Percentiles rank a stretch among this genome's conserved stretches.
Conservation (phyloP, 805 yeast species). For the Isabelozyma heimii region DNA sequence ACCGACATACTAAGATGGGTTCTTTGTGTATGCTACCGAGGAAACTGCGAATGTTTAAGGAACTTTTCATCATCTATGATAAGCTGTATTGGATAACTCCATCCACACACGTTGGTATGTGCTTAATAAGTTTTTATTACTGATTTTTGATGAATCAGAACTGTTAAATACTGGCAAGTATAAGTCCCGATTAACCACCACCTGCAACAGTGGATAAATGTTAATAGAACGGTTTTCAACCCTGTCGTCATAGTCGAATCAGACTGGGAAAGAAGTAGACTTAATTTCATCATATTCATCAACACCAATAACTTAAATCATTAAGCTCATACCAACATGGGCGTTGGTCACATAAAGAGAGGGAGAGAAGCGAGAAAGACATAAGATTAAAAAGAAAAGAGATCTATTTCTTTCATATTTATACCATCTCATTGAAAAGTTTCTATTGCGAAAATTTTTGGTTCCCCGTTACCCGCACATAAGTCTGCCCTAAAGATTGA, state of each 20-base stretch:
- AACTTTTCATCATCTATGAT: slow-evolving; percentile 64
- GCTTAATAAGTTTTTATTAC: slow-evolving; percentile 20
- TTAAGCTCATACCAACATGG: slow-evolving; percentile 21
- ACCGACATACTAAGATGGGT: slow-evolving; percentile 82
- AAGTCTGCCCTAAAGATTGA: background rate
- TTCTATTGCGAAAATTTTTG: background rate
- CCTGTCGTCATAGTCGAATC: slow-evolving; percentile 93
- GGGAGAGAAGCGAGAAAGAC: background rate
- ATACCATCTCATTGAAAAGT: background rate
- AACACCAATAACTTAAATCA: slow-evolving; percentile 10
- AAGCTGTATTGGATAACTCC: background rate
- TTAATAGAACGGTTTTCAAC: slow-evolving; percentile 51
- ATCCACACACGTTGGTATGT: slow-evolving; percentile 17
- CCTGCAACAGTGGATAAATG: slow-evolving; percentile 37
- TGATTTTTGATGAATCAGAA: slow-evolving; percentile 47
- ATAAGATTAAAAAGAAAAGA: background rate
- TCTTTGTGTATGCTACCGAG: slow-evolving; percentile 86
- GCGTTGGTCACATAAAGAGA: background rate
- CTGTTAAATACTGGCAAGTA: slow-evolving; percentile 84
- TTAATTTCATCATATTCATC: slow-evolving; percentile 43
- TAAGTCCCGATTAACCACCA: slow-evolving; percentile 52
- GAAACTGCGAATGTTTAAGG: slow-evolving; percentile 92
- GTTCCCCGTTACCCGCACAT: background rate
- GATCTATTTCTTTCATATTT: background rate
- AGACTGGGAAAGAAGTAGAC: slow-evolving; percentile 89